Percentiles rank a stretch among this genome's conserved stretches.
These are phyloP conservation scores for Cruciata laevipes DNA, from an alignment of 257 asterid species.

Conservation along the genomic window DNA sequence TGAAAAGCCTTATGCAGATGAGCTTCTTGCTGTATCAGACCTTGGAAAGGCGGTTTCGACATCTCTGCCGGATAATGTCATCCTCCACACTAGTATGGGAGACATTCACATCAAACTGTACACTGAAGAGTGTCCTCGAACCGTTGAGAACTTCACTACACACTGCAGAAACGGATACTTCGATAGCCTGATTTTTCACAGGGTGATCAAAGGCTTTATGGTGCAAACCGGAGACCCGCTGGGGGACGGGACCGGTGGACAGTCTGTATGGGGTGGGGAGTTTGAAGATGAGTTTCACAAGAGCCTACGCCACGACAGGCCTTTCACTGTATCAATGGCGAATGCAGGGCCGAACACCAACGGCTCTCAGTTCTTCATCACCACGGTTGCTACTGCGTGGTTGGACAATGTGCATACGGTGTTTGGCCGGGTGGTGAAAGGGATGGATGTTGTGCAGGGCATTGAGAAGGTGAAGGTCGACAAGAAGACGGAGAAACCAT, in stretches of 20 bases:
- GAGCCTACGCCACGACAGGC: conserved; percentile 93
- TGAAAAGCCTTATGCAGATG: conserved; percentile 95
- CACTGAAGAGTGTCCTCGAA: conserved; percentile 97
- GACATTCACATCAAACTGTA: conserved; percentile 84
- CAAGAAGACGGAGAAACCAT: conserved; percentile 64
- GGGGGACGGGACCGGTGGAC: conserved; percentile 99
- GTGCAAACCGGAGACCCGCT: conserved; percentile 97
- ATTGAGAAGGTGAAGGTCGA: conserved; percentile 95
- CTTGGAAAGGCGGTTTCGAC: conserved; percentile 76
- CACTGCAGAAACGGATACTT: conserved; percentile 93
- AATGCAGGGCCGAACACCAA: conserved; percentile 97
- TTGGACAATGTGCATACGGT: conserved; percentile 98
- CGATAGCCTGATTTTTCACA: conserved; percentile 87
- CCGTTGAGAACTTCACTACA: conserved; percentile 94
- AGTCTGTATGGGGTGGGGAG: conserved; percentile 98
- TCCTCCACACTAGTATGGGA: conserved; percentile 93
- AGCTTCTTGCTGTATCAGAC: conserved; percentile 84
- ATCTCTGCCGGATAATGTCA: conserved; percentile 95
- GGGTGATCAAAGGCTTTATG: conserved; percentile 96
- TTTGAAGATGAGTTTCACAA: conserved; percentile 97
- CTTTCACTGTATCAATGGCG: conserved; percentile 97
- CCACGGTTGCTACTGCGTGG: conserved; percentile 98
- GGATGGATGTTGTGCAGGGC: conserved; percentile 97
- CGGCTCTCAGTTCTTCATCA: conserved; percentile 89
- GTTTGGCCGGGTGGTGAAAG: conserved; percentile 86